Conservation (phyloP, 306 rosid species). For the Rosa lucieae region DNA sequence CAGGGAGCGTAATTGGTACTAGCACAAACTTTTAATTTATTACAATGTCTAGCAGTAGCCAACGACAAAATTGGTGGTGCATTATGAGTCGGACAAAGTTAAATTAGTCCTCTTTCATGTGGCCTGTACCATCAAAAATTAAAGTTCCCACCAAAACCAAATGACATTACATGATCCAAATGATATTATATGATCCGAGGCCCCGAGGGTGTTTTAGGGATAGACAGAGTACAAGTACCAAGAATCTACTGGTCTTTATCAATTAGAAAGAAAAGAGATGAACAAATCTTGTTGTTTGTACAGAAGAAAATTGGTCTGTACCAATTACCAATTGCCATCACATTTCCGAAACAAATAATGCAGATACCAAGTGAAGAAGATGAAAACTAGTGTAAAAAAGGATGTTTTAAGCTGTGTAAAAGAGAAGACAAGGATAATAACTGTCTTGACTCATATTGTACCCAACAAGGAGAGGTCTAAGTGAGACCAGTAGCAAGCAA, state of each 20-base stretch:
- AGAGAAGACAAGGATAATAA: constrained; percentile 5
- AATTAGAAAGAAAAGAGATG: neutral
- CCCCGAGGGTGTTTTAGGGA: neutral
- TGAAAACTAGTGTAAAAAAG: neutral
- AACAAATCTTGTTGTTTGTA: neutral
- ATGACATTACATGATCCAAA: neutral
- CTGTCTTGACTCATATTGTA: constrained; percentile 5
- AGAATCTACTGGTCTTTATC: neutral
- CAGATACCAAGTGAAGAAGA: neutral
- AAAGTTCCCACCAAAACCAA: neutral
- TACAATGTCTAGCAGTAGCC: neutral
- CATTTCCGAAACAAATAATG: constrained; percentile 4
- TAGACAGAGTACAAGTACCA: neutral
- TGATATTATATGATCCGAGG: neutral
- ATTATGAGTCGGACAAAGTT: neutral
- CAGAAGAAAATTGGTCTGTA: constrained; percentile 1
- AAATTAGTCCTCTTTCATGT: neutral
- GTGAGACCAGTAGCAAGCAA: neutral
- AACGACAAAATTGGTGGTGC: neutral
- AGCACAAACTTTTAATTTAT: neutral
- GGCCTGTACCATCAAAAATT: neutral
- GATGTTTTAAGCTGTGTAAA: constrained; percentile 15
- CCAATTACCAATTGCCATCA: constrained; percentile 2
- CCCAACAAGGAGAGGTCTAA: constrained; percentile 8
- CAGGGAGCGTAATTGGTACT: neutral